phyloP scores from a whole-genome alignment of 1,284 basidiomycete species.

The Sporisorium exsertum region DNA sequence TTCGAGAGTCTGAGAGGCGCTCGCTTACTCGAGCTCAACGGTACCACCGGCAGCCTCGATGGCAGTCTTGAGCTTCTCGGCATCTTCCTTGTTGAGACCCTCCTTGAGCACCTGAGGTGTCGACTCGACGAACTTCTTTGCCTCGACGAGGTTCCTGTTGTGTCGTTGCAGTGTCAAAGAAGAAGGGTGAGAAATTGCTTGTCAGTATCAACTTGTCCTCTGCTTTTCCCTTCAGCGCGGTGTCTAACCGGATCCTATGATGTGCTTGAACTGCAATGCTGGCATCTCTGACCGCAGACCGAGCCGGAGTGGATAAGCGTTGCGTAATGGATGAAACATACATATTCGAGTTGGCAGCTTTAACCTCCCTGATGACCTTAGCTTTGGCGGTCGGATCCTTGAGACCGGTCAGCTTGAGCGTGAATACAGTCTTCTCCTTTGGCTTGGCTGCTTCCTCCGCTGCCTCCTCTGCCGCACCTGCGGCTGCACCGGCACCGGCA shows the following conservation, averaged over 20 bases:
- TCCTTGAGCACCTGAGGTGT: slow-evolving; percentile 95
- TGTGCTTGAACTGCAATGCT: too few relatives aligned
- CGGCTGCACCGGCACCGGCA: slow-evolving; percentile 17
- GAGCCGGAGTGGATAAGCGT: not conserved
- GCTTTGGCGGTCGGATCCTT: slow-evolving; percentile 75
- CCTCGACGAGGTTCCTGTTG: slow-evolving; percentile 73
- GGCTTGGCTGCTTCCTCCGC: slow-evolving; percentile 85
- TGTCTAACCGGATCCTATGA: too few relatives aligned
- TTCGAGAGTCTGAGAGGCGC: too few relatives aligned
- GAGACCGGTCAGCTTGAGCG: slow-evolving; percentile 75
- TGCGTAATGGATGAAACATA: slow-evolving; percentile 10
- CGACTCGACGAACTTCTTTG: slow-evolving; percentile 99
- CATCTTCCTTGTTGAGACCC: slow-evolving; percentile 95
- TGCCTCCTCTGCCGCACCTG: slow-evolving; percentile 67
- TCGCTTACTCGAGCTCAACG: slow-evolving; percentile 73
- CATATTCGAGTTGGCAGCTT: slow-evolving; percentile 74
- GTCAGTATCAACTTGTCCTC: not conserved
- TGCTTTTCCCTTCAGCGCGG: too few relatives aligned
- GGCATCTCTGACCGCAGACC: not conserved
- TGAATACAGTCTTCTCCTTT: slow-evolving; percentile 99
- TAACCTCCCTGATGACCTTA: slow-evolving; percentile 98
- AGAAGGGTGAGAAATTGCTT: not conserved
- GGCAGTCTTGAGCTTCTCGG: slow-evolving; percentile 92
- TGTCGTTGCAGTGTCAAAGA: not conserved
- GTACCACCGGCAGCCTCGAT: slow-evolving; percentile 91